These are phyloP conservation scores for Chytridiales sp. DNA, from an alignment of 371 early-diverging fungal species.

Conservation along the genomic window DNA sequence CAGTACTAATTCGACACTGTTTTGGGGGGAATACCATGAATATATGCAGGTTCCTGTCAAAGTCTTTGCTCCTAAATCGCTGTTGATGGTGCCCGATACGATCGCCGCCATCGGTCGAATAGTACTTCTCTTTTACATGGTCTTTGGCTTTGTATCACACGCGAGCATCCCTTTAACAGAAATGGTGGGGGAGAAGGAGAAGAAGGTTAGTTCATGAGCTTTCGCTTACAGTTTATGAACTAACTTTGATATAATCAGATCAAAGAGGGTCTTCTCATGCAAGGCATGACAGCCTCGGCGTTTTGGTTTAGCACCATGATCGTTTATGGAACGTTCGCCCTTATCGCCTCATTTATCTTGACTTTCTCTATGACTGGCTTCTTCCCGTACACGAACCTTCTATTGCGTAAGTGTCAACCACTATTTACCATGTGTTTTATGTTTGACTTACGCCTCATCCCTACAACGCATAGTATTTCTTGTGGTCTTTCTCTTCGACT, in stretches of 20 bases:
- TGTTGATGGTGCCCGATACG: neutral
- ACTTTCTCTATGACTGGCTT: neutral
- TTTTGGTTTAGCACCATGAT: slow-evolving; percentile 11
- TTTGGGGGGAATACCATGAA: neutral
- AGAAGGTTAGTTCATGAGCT: no score
- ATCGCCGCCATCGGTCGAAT: slow-evolving; percentile 16
- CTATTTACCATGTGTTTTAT: neutral
- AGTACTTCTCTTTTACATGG: slow-evolving; percentile 1
- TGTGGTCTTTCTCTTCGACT: slow-evolving; percentile 11
- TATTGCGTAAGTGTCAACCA: neutral
- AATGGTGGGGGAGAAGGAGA: slow-evolving; percentile 24
- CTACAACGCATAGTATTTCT: neutral
- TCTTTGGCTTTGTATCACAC: slow-evolving; percentile 19
- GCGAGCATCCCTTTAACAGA: slow-evolving; percentile 14
- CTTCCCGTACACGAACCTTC: slow-evolving; percentile 10
- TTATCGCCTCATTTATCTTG: slow-evolving; percentile 5
- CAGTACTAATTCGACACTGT: neutral
- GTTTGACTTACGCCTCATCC: no score
- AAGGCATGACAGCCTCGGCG: slow-evolving; percentile 15
- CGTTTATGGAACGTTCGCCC: neutral
- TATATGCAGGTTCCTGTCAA: neutral
- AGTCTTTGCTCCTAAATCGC: neutral
- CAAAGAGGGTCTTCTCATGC: slow-evolving; percentile 28
- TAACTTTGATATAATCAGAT: no score
- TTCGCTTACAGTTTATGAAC: no score